A percentile compares a stretch with the other conserved stretches of the same genome.
These are phyloP conservation scores for Capsicum rhomboideum DNA, from an alignment of 257 asterid species.

Conservation along the genomic window DNA sequence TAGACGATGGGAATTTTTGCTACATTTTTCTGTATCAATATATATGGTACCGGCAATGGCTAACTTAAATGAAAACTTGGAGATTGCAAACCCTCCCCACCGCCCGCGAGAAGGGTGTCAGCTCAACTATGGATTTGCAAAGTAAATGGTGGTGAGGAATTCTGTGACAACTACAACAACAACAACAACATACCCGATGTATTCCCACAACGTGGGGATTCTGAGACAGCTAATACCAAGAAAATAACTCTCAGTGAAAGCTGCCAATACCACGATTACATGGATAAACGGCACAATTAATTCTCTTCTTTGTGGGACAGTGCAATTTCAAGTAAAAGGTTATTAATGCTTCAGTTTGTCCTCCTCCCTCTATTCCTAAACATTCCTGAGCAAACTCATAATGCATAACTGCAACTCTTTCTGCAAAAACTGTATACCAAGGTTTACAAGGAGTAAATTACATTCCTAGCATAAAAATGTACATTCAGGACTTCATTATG, in stretches of 20 bases:
- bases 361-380: background rate
- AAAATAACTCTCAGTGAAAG: background rate
- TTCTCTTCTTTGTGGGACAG: background rate
- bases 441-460: background rate
- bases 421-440: background rate
- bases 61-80: background rate
- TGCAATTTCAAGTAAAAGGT: background rate
- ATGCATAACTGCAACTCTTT: background rate
- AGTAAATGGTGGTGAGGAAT: background rate
- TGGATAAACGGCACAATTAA: background rate
- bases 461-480: background rate
- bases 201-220: no score
- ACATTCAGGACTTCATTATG: background rate
- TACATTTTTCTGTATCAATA: background rate
- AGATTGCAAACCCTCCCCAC: background rate
- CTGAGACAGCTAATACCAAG: background rate
- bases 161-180: background rate
- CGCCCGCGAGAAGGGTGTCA: background rate
- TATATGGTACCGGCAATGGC: background rate
- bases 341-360: background rate
- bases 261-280: background rate
- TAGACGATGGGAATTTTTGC: background rate
- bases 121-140: background rate
- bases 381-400: background rate
- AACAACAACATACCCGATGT: no score